Evolutionary conservation across 768 basidiomycete genomes (phyloP), one percentile per base, ranked within the genome.

Genomic region (Tulasnella sp.): DNA sequence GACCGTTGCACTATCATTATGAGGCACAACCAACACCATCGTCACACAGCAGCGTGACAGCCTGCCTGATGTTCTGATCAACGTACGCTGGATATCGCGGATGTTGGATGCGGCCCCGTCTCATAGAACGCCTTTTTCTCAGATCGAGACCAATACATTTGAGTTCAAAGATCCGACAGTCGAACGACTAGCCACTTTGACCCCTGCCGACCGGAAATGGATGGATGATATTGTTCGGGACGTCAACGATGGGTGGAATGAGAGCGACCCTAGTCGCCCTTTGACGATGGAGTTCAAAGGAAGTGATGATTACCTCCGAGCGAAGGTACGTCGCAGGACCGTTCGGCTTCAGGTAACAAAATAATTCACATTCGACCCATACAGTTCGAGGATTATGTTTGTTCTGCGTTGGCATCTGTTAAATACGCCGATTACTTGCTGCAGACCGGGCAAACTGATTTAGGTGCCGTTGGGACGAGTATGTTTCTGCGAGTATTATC

Each of bases 191-290:
- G 90, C 92, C 31, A 91, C 90, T 7, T 86, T 99, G 82, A 98
- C 97, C 2, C 88, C 98, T 0, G 95, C 97, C 0, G 98, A 99
- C 84, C 88, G 97, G 80, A 97, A 94, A 85, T 99, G 98, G 98
- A 95, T 99, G 90, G 97, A 99, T 83, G 96, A 97, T 82, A 91
- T 97, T 78, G 89, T 97, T 56, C 90, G 88, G 76, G 94, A 95
- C 81, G 95, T 97, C 16, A 94, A 94, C 80, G 91, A 93, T 75
- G 89, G 89, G 10, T 97, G 93, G 92, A 89, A 90, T 79, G 90
- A 91, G 5, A 86, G 86, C 14, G 92, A 93, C 81, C 89, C 92
- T 0, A 86, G 85, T 6, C 87, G 87, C 77, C 88, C 89, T 1
- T 82, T 85, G 19, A 88, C 88, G 39, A 90, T 96, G 88, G 91